phyloP scores from a whole-genome alignment of 768 basidiomycete genomes.

The Suillus lakei region DNA sequence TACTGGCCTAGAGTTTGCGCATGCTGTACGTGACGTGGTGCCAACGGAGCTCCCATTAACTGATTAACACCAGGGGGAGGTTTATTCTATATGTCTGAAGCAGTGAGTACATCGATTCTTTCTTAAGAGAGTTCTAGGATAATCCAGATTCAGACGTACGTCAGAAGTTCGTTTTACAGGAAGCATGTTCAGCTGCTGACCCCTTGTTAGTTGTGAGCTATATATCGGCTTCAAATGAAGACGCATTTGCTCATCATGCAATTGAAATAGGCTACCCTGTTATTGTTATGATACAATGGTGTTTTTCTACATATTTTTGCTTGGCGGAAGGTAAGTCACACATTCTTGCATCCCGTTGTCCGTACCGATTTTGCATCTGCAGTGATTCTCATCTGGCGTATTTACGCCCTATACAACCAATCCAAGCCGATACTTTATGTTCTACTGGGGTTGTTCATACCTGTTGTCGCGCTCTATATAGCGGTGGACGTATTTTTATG shows the following conservation, averaged over 20 bases:
- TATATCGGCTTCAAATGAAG: too few species aligned
- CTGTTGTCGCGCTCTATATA: neutral
- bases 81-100: neutral
- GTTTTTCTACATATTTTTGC: neutral
- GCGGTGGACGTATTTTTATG: neutral
- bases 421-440: neutral
- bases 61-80: neutral
- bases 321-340: neutral
- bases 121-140: neutral
- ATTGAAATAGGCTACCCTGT: neutral
- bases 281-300: neutral
- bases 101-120: neutral
- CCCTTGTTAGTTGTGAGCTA: neutral
- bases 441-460: neutral
- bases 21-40: neutral
- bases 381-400: constrained; percentile 5
- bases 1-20: neutral
- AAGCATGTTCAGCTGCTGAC: too few species aligned
- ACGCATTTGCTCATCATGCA: neutral
- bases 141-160: neutral
- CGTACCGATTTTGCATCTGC: neutral
- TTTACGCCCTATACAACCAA: neutral
- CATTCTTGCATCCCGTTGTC: neutral
- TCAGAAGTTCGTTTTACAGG: neutral
- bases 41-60: neutral